Percentiles rank a stretch among this genome's conserved stretches.
These are phyloP conservation scores for Vitis labrusca DNA, from an alignment of 164 flowering plant genomes.

Conservation along the genomic window DNA sequence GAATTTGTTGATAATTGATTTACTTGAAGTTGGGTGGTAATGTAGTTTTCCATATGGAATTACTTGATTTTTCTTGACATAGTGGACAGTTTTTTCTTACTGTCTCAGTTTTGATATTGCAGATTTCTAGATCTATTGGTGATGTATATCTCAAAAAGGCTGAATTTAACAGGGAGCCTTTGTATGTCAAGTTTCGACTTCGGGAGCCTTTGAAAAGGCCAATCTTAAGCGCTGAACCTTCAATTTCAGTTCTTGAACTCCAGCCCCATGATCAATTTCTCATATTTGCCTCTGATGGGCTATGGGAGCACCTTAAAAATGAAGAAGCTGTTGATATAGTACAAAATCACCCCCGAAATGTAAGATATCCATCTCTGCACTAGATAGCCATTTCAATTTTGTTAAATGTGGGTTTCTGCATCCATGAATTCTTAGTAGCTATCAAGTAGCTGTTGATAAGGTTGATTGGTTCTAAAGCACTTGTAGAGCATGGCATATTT, in stretches of 20 bases:
- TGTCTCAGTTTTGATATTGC: slow-evolving; percentile 12
- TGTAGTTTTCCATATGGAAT: not conserved
- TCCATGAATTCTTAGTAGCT: not conserved
- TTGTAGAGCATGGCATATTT: too few species aligned
- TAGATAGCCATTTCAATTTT: not conserved
- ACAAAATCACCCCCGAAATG: slow-evolving; percentile 53
- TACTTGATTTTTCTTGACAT: not conserved
- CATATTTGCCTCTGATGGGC: slow-evolving; percentile 76
- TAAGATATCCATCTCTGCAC: slow-evolving; percentile 21
- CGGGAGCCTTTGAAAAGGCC: slow-evolving; percentile 63
- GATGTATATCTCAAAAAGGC: slow-evolving; percentile 69
- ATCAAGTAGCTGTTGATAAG: not conserved
- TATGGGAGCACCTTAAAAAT: slow-evolving; percentile 74
- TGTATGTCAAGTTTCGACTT: slow-evolving; percentile 60
- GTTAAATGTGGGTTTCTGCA: not conserved
- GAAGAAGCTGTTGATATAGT: slow-evolving; percentile 71
- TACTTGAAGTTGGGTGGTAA: too few species aligned
- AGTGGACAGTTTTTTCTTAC: not conserved
- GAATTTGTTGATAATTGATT: too few species aligned
- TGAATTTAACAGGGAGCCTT: slow-evolving; percentile 68
- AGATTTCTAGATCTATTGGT: slow-evolving; percentile 74
- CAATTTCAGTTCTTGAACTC: slow-evolving; percentile 54
- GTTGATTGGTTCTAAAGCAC: too few species aligned
- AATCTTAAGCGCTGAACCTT: slow-evolving; percentile 66
- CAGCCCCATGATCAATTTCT: slow-evolving; percentile 64